These are phyloP conservation scores for Cytospora mali DNA, from an alignment of 2,329 filamentous ascomycete species.

Conservation along the genomic window DNA sequence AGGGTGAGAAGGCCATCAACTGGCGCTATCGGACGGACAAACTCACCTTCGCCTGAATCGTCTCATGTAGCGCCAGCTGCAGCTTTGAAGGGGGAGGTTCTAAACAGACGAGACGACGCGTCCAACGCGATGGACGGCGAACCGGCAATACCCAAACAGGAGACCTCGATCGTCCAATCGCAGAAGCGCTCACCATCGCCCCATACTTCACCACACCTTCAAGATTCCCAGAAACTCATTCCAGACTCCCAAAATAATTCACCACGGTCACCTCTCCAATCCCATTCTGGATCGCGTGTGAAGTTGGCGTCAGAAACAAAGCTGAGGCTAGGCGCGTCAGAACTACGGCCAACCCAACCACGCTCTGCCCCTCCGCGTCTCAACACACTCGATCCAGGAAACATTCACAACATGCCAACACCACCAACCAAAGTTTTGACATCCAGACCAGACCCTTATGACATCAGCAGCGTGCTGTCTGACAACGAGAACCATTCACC, in stretches of 20 bases:
- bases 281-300: background rate
- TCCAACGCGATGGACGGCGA: background rate
- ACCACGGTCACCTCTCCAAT: background rate
- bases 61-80: background rate
- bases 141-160: background rate
- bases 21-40: background rate
- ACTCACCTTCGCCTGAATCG: background rate
- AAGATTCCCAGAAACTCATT: constrained; percentile 12
- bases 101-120: background rate
- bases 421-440: background rate
- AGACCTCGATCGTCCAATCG: background rate
- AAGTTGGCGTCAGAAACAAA: background rate
- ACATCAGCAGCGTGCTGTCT: constrained; percentile 16
- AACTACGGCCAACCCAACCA: background rate
- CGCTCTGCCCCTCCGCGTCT: background rate
- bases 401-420: background rate
- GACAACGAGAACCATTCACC: constrained; percentile 4
- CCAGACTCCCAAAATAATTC: constrained; percentile 13
- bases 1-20: background rate
- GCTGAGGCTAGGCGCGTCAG: background rate
- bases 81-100: background rate
- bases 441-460: constrained; percentile 24
- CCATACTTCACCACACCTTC: background rate
- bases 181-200: background rate
- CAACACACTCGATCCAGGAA: background rate